These are phyloP conservation scores for Saururus chinensis DNA, from an alignment of 164 flowering plant genomes.

Conservation along the genomic window DNA sequence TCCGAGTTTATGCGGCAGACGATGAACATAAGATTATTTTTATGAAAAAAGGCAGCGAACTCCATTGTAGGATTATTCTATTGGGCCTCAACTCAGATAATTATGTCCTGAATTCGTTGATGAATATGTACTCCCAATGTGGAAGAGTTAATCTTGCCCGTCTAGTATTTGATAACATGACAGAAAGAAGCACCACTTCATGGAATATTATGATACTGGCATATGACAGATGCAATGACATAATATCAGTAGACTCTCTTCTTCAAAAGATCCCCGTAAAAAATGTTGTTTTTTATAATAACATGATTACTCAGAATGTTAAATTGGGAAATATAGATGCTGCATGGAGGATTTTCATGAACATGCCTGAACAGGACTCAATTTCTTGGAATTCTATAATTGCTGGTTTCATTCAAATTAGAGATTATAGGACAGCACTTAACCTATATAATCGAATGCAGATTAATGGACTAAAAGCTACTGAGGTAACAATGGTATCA, in stretches of 20 bases:
- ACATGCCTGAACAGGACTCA: constrained; percentile 33
- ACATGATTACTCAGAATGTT: constrained; percentile 19
- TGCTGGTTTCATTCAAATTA: constrained; percentile 25
- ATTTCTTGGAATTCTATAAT: constrained; percentile 47
- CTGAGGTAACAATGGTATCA: constrained; percentile 32
- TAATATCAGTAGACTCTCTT: constrained; percentile 22
- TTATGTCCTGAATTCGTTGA: constrained; percentile 26
- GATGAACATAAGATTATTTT: constrained; percentile 5
- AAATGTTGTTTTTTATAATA: constrained; percentile 42
- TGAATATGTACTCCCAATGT: constrained; percentile 28
- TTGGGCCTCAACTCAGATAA: constrained; percentile 21
- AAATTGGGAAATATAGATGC: constrained; percentile 16
- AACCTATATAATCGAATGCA: constrained; percentile 29
- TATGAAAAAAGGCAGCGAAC: constrained; percentile 24
- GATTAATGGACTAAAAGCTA: constrained; percentile 16
- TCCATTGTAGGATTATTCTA: constrained; percentile 27
- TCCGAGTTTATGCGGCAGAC: constrained; percentile 12
- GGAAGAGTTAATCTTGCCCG: constrained; percentile 27
- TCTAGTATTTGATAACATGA: constrained; percentile 39
- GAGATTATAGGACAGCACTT: constrained; percentile 25
- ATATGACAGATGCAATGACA: constrained; percentile 27
- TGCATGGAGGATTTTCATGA: constrained; percentile 25
- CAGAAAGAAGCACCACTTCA: constrained; percentile 19
- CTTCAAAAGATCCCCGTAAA: constrained; percentile 24
- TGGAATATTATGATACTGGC: constrained; percentile 49